Conservation (phyloP, 2,329 filamentous ascomycete genomes). For the Ophiostoma montium region DNA sequence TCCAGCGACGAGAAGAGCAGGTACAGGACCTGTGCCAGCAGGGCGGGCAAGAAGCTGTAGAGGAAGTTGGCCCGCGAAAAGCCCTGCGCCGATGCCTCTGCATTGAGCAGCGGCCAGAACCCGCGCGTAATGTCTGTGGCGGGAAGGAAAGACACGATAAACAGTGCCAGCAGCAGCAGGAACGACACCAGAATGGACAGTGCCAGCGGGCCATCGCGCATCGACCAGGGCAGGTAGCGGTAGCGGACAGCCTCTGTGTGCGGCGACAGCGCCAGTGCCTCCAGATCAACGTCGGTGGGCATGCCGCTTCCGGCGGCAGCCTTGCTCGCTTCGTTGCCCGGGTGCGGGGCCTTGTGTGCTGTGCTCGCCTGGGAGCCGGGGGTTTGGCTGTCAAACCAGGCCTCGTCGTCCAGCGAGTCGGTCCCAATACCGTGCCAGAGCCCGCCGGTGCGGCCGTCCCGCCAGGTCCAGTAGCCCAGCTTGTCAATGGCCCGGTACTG, state of each 20-base stretch:
- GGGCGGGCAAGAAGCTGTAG: conserved; percentile 60
- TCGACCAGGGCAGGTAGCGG: conserved; percentile 63
- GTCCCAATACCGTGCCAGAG: conserved; percentile 66
- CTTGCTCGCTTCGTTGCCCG: conserved; percentile 4
- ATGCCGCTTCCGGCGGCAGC: neutral
- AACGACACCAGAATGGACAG: conserved; percentile 47
- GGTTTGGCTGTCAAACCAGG: conserved; percentile 5
- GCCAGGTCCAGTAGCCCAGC: conserved; percentile 76
- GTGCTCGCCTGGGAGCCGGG: conserved; percentile 2
- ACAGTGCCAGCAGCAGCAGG: conserved; percentile 52
- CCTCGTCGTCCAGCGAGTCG: conserved; percentile 9
- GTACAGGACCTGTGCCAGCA: conserved; percentile 53
- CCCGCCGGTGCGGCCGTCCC: conserved; percentile 43
- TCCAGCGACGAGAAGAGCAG: conserved; percentile 55
- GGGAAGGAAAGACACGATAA: conserved; percentile 67
- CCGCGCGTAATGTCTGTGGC: conserved; percentile 50
- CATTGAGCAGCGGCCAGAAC: conserved; percentile 55
- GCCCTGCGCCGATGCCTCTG: conserved; percentile 43
- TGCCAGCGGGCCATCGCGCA: conserved; percentile 52
- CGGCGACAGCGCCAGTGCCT: conserved; percentile 26
- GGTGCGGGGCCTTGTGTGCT: neutral
- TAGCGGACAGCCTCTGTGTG: conserved; percentile 40
- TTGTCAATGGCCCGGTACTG: conserved; percentile 48
- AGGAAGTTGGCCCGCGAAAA: conserved; percentile 84
- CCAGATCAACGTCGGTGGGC: conserved; percentile 15